A percentile compares a stretch with the other conserved stretches of the same genome.
These are phyloP conservation scores for Scleroderma citrinum DNA, from an alignment of 768 basidiomycete species.

Conservation along the genomic window DNA sequence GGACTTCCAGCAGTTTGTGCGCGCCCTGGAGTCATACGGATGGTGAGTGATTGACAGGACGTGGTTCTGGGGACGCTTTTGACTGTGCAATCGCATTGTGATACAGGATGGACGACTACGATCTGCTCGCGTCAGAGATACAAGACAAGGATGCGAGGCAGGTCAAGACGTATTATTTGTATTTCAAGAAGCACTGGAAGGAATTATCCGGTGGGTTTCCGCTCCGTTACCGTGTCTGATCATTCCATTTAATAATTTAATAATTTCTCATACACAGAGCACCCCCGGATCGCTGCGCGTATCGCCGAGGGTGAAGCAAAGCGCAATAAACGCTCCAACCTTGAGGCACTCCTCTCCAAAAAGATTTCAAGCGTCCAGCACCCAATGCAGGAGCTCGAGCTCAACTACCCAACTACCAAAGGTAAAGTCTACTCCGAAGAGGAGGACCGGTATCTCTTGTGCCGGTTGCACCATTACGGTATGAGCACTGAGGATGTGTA, in stretches of 20 bases:
- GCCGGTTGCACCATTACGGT: conserved; percentile 84
- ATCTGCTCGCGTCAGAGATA: conserved; percentile 74
- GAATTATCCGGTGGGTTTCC: conserved; percentile 62
- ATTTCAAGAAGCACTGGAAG: conserved; percentile 88
- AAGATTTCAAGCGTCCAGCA: conserved; percentile 81
- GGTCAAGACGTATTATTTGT: conserved; percentile 69
- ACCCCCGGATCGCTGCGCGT: conserved; percentile 74
- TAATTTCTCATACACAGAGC: conserved; percentile 38
- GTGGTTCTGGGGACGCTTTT: neutral
- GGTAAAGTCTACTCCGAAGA: conserved; percentile 97
- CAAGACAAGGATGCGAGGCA: conserved; percentile 78
- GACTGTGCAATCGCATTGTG: neutral
- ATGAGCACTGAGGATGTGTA: conserved; percentile 87
- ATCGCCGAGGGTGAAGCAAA: conserved; percentile 88
- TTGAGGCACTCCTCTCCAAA: conserved; percentile 68
- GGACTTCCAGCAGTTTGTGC: conserved; percentile 89
- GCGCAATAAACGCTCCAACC: conserved; percentile 78
- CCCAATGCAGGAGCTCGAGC: conserved; percentile 96
- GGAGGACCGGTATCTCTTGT: conserved; percentile 92
- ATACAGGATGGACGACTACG: conserved; percentile 55
- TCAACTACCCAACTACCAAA: conserved; percentile 93
- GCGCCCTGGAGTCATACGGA: conserved; percentile 73
- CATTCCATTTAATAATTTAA: neutral
- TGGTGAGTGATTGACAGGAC: conserved; percentile 44
- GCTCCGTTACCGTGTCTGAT: no score